Conservation (phyloP, 129 eudicot species). For the Flaveria bidentis region DNA sequence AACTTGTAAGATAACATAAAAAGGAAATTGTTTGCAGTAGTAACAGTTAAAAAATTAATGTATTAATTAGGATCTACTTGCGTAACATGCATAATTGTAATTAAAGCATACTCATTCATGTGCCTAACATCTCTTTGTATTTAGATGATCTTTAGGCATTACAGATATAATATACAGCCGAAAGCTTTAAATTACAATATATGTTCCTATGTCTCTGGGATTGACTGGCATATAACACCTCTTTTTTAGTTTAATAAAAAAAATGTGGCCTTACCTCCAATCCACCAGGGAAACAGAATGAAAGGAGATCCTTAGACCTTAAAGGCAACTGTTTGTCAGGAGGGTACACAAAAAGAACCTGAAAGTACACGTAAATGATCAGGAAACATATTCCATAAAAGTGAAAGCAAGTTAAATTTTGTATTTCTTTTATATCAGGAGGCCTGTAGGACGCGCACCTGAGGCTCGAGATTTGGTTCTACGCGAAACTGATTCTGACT, state of each 20-base stretch:
- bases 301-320: conserved; percentile 89
- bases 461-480: conserved; percentile 96
- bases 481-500: conserved; percentile 77
- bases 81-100: neutral
- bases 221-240: conserved; percentile 13
- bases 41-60: neutral
- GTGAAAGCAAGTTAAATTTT: conserved; percentile 11
- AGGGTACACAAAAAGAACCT: conserved; percentile 96
- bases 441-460: conserved; percentile 50
- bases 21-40: neutral
- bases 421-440: neutral
- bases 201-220: neutral
- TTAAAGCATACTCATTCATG: conserved; percentile 1
- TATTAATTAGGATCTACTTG: conserved; percentile 7
- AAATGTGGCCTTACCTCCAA: conserved; percentile 62
- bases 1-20: neutral
- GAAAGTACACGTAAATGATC: conserved; percentile 35
- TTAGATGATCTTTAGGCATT: no score
- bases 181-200: neutral
- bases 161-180: neutral
- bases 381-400: conserved; percentile 13
- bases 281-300: conserved; percentile 99
- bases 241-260: neutral
- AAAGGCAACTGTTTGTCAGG: conserved; percentile 91
- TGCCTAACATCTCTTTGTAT: neutral